Conservation (phyloP, 371 early-diverging fungal genomes). For the Batkoa obscura region DNA sequence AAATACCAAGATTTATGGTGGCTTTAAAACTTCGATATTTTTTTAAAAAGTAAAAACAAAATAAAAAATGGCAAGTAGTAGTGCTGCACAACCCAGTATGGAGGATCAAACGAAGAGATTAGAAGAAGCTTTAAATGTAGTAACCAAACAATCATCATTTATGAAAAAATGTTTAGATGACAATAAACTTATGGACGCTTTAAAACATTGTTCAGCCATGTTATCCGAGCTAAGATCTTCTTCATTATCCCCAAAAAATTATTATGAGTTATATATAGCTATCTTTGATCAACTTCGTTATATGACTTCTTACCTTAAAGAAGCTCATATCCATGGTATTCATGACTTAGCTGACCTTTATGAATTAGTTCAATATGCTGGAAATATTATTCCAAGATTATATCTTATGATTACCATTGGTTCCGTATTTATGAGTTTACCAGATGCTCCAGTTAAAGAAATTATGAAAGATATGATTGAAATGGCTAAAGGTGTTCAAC, state of each 20-base stretch:
- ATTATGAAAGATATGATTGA: slow-evolving; percentile 95
- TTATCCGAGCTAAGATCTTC: slow-evolving; percentile 84
- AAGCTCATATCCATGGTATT: slow-evolving; percentile 59
- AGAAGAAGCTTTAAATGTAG: slow-evolving; percentile 61
- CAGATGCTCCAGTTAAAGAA: slow-evolving; percentile 72
- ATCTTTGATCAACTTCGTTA: slow-evolving; percentile 87
- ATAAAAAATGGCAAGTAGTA: no score
- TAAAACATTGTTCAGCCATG: slow-evolving; percentile 93
- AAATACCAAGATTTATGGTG: no score
- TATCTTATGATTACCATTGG: slow-evolving; percentile 96
- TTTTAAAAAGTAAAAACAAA: no score
- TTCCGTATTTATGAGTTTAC: slow-evolving; percentile 74
- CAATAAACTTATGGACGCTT: slow-evolving; percentile 62
- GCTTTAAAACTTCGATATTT: no score
- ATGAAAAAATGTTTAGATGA: slow-evolving; percentile 74
- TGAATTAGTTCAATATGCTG: slow-evolving; percentile 92
- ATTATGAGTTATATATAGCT: slow-evolving; percentile 96
- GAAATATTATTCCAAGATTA: slow-evolving; percentile 88
- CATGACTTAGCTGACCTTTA: slow-evolving; percentile 89
- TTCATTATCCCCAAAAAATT: slow-evolving; percentile 80
- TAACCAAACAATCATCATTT: slow-evolving; percentile 73
- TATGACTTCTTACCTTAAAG: slow-evolving; percentile 63
- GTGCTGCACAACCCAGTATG: no score
- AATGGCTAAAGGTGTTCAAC: slow-evolving; percentile 93
- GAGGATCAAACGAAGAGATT: slow-evolving; percentile 68